A percentile compares a stretch with the other conserved stretches of the same genome.
Conservation (phyloP, 2,329 filamentous ascomycete species). For the Ophiocordyceps unilateralis region DNA sequence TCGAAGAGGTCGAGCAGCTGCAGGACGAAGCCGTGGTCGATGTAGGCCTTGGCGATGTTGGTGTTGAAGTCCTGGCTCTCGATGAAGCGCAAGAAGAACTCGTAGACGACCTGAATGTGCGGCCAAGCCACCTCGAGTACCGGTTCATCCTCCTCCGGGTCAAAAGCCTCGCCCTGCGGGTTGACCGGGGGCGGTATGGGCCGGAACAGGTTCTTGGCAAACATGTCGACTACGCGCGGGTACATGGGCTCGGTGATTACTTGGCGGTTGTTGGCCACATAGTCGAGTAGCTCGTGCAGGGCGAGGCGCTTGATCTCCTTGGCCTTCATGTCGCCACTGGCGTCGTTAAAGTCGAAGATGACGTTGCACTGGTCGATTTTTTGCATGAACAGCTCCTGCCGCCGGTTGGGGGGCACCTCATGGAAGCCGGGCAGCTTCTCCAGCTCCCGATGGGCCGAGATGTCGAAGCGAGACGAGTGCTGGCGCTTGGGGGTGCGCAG, state of each 20-base stretch:
- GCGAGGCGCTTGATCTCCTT: conserved; percentile 98
- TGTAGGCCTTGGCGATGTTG: conserved; percentile 97
- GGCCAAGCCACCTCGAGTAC: conserved; percentile 98
- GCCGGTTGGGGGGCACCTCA: conserved; percentile 84
- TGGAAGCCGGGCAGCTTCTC: conserved; percentile 97
- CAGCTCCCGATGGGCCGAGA: conserved; percentile 88
- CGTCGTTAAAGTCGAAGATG: conserved; percentile 99
- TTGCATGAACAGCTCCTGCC: conserved; percentile 97
- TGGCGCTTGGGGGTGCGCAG: conserved; percentile 90
- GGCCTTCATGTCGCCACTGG: conserved; percentile 96
- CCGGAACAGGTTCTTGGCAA: conserved; percentile 93
- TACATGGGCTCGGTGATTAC: conserved; percentile 99
- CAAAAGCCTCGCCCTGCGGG: conserved; percentile 93
- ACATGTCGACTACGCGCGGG: conserved; percentile 96
- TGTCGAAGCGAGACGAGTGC: conserved; percentile 94
- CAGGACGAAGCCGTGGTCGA: conserved; percentile 93
- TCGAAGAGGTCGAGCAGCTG: conserved; percentile 96
- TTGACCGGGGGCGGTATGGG: conserved; percentile 96
- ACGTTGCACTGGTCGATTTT: conserved; percentile 99
- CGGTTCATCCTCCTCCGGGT: conserved; percentile 95
- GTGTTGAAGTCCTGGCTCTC: conserved; percentile 99
- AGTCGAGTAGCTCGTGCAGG: conserved; percentile 88
- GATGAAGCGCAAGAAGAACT: conserved; percentile 97
- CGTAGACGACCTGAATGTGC: conserved; percentile 97
- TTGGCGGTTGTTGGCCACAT: conserved; percentile 94